These are phyloP conservation scores for Fusarium humuli DNA, from an alignment of 2,329 filamentous ascomycete species.

Conservation along the genomic window DNA sequence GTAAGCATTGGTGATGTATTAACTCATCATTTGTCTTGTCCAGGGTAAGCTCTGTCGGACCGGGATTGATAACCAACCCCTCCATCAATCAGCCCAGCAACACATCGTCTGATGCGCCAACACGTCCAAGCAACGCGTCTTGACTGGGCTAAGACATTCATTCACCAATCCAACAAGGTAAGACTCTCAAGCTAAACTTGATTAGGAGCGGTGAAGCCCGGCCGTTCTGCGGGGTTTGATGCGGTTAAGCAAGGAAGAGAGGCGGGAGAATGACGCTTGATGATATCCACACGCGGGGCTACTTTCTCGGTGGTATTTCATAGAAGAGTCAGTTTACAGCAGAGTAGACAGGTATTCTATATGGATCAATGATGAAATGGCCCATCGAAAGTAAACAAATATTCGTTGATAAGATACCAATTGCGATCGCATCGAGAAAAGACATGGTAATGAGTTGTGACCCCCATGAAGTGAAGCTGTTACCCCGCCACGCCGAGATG, in stretches of 20 bases:
- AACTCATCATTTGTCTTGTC: constrained; percentile 11
- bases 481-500: neutral
- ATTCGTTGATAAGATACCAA: neutral
- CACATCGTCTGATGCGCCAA: constrained; percentile 7
- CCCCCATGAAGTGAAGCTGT: neutral
- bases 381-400: neutral
- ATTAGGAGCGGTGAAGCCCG: constrained; percentile 33
- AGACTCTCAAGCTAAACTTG: neutral
- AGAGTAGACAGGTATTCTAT: neutral
- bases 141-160: neutral
- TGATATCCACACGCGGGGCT: constrained; percentile 33
- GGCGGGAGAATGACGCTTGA: constrained; percentile 36
- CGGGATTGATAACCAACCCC: constrained; percentile 2
- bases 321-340: neutral
- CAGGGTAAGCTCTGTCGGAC: constrained; percentile 32
- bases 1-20: constrained; percentile 20
- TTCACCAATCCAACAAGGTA: constrained; percentile 9
- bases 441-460: neutral
- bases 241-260: constrained; percentile 20
- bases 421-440: neutral
- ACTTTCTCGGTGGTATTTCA: constrained; percentile 34
- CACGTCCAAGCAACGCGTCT: constrained; percentile 23
- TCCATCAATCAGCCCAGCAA: neutral
- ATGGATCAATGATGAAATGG: constrained; percentile 33
- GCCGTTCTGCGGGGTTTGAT: constrained; percentile 33